A percentile compares a stretch with the other conserved stretches of the same genome.
phyloP scores from a whole-genome alignment of 2,329 filamentous ascomycete species.

The Scedosporium boydii region DNA sequence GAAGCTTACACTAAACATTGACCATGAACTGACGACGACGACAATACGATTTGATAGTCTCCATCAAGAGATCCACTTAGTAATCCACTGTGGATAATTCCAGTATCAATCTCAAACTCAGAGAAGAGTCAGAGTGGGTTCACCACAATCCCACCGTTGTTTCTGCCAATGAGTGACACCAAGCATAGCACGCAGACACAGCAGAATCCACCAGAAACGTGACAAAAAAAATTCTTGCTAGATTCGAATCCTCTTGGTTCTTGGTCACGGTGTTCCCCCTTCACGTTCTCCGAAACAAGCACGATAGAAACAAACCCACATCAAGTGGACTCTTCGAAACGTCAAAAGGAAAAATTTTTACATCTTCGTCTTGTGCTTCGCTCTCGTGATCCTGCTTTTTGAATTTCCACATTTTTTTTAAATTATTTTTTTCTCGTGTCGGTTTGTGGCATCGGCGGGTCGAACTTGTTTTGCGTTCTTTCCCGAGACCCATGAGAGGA shows the following conservation, averaged over 20 bases:
- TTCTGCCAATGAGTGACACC: neutral
- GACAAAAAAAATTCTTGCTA: neutral
- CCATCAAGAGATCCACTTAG: no score
- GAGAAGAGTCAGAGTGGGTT: neutral
- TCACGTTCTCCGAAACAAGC: neutral
- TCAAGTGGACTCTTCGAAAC: no score
- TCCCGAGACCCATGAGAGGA: neutral
- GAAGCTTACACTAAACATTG: no score
- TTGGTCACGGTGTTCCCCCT: neutral
- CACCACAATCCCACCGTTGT: neutral
- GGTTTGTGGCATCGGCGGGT: neutral
- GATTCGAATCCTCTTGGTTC: neutral
- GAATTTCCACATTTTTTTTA: neutral
- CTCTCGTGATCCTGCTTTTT: no score
- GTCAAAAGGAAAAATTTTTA: no score
- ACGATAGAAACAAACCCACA: neutral
- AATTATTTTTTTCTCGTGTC: neutral
- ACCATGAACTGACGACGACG: no score
- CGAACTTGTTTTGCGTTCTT: neutral
- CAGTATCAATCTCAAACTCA: neutral
- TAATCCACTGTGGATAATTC: no score
- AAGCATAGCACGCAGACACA: neutral
- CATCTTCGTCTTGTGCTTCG: no score
- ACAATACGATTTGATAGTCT: no score
- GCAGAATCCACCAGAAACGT: neutral